Evolutionary conservation across 2,329 filamentous ascomycete genomes (phyloP).

Genomic region (Diplodia scrobiculata): DNA sequence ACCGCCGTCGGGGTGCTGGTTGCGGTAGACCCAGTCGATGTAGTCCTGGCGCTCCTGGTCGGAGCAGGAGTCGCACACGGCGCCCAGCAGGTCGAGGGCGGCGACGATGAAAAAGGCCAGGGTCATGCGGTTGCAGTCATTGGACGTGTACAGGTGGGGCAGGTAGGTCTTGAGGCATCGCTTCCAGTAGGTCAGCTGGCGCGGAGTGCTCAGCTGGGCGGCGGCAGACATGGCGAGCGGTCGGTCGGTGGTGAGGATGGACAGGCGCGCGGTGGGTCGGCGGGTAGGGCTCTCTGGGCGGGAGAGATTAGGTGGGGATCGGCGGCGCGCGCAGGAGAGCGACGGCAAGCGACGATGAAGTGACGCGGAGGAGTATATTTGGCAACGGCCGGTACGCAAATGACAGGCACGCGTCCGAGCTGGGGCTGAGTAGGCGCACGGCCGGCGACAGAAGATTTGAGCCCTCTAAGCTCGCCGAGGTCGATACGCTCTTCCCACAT

Average conservation of each 20-base stretch:
- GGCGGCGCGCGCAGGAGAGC: conserved; percentile 15
- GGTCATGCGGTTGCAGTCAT: conserved; percentile 87
- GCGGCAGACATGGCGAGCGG: conserved; percentile 1
- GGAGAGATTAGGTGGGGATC: neutral
- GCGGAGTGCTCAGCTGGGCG: conserved; percentile 40
- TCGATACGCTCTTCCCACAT: no score
- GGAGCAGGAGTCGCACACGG: conserved; percentile 59
- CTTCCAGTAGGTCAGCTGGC: conserved; percentile 88
- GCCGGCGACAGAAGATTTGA: no score
- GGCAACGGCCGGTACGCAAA: conserved; percentile 8
- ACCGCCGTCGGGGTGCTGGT: conserved; percentile 82
- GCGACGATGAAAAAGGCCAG: conserved; percentile 88
- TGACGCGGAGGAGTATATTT: conserved; percentile 17
- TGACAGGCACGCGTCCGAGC: conserved; percentile 10
- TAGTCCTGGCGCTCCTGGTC: conserved; percentile 58
- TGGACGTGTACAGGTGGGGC: conserved; percentile 79
- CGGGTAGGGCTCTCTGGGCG: conserved; percentile 13
- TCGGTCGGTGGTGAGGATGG: conserved; percentile 3
- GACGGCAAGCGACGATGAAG: neutral
- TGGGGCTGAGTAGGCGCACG: conserved; percentile 5
- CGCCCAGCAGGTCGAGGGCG: conserved; percentile 77
- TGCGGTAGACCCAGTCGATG: conserved; percentile 77
- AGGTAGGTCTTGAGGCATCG: conserved; percentile 81
- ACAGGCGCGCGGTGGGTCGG: conserved; percentile 8
- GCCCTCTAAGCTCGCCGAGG: no score